Base-by-base conservation (phyloP, 495 filamentous ascomycete species). In the Penicillium roqueforti region DNA sequence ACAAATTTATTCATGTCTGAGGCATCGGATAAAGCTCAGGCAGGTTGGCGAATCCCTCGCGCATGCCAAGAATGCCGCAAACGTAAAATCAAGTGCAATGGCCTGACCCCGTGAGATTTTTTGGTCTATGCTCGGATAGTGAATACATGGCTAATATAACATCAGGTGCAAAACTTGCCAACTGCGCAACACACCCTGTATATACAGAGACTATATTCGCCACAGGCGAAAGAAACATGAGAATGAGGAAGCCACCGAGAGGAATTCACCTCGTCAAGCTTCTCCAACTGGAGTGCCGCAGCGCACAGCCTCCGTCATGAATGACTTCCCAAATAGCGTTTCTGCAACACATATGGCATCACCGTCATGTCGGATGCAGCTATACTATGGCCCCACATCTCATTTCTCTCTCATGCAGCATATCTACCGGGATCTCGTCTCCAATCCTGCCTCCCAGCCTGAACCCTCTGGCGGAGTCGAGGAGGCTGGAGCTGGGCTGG, bases 391-490 rank as follows among this genome's bases (percentile, higher is more conserved):
- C 0, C 69, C 74, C 0, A 70, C 72, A 0, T 76, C 75, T 4
- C 70, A 76, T 49, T 78, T 78, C 50, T 60, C 73, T 1, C 68
- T 78, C 0, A 73, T 76, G 67, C 71, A 76, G 39, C 67, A 76
- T 34, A 63, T 76, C 29, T 75, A 78, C 46, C 60, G 70, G 7
- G 72, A 71, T 37, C 56, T 77, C 10, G 56, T 72, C 18, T 59
- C 67, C 7, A 57, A 68, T 32, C 63, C 62, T n/a, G 53, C 60
- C 1, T 40, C 58, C n/a, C 55, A 56, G n/a, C 49, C 57, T 14
- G 53, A 58, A 18, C 63, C 66, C 1, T 65, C 65, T 11, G 61
- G 65, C 14, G 67, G 69, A 23, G 72, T 76, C 0, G 70, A 76
- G 44, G 75, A 78, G 64, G 75, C 69, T 8, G 66, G 71, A 7